Conservation (phyloP, 371 early-diverging fungal species). For the Syncephalastrum contaminatum region DNA sequence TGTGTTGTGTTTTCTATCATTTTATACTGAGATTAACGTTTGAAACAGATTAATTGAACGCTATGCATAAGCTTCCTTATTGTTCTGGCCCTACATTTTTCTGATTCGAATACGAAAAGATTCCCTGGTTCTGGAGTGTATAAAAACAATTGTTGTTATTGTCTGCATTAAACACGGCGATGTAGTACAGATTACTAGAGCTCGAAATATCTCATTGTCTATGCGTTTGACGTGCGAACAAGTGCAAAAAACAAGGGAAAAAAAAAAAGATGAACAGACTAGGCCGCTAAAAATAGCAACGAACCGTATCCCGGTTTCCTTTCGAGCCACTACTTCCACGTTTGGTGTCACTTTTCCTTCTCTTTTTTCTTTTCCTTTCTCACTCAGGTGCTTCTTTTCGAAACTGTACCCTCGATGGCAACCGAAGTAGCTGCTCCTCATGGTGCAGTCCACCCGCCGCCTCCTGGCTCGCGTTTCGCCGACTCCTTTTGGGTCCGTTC, state of each 20-base stretch:
- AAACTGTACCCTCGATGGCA: conserved; percentile 7
- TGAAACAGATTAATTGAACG: conserved; percentile 16
- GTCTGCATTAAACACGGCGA: too few relatives aligned
- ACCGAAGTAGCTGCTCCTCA: conserved; percentile 3
- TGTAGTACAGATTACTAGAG: too few relatives aligned
- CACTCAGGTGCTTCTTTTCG: not conserved
- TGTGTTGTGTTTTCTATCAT: conserved; percentile 3
- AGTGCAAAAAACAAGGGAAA: too few relatives aligned
- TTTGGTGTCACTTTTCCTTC: not conserved
- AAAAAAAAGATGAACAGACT: too few relatives aligned
- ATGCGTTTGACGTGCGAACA: too few relatives aligned
- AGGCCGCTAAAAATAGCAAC: too few relatives aligned
- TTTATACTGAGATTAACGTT: conserved; percentile 15
- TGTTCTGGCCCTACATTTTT: conserved; percentile 1
- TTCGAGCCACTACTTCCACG: too few relatives aligned
- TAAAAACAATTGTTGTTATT: too few relatives aligned
- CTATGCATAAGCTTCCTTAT: conserved; percentile 1
- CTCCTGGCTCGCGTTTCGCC: conserved; percentile 16
- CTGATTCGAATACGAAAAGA: conserved; percentile 3
- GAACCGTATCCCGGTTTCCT: not conserved
- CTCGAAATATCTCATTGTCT: too few relatives aligned
- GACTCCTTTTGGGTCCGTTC: conserved; percentile 20
- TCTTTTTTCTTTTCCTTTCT: conserved; percentile 3
- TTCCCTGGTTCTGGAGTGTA: too few relatives aligned
- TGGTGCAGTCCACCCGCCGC: conserved; percentile 8